A percentile compares a stretch with the other conserved stretches of the same genome.
Conservation (phyloP, 345 rosid genomes). For the Eucalyptus virginea region DNA sequence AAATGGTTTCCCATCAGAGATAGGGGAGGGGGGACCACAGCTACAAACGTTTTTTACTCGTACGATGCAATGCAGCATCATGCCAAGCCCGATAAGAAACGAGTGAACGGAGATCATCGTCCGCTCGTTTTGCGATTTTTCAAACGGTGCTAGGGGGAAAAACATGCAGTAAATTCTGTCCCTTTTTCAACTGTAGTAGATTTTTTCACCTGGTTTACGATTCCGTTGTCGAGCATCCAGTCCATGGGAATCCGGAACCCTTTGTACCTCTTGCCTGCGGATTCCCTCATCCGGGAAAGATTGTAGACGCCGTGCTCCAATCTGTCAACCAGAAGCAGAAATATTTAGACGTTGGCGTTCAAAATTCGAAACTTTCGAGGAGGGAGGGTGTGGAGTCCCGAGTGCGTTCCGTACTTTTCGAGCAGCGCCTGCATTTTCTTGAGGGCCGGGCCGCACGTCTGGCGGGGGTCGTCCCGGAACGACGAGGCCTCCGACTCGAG, state of each 20-base stretch:
- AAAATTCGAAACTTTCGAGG: not conserved
- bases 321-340: slow-evolving; percentile 11
- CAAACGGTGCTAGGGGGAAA: no score
- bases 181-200: not conserved
- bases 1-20: not conserved
- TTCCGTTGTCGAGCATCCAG: slow-evolving; percentile 96
- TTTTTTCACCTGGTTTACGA: slow-evolving; percentile 61
- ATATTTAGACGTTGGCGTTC: not conserved
- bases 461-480: slow-evolving; percentile 58
- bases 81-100: not conserved
- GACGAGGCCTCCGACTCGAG: slow-evolving; percentile 68
- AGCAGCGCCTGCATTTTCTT: slow-evolving; percentile 90
- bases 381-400: not conserved
- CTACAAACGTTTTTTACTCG: not conserved
- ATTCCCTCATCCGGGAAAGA: slow-evolving; percentile 86
- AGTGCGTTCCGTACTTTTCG: slow-evolving; percentile 47
- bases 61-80: not conserved
- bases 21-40: slow-evolving; percentile 5
- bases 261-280: slow-evolving; percentile 55
- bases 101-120: not conserved
- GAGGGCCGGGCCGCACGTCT: slow-evolving; percentile 54
- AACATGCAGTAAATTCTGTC: not conserved
- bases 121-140: not conserved
- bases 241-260: slow-evolving; percentile 67
- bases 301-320: slow-evolving; percentile 91